Evolutionary conservation across 805 yeast species (phyloP).

Genomic region (Pichia sporocuriosa): DNA sequence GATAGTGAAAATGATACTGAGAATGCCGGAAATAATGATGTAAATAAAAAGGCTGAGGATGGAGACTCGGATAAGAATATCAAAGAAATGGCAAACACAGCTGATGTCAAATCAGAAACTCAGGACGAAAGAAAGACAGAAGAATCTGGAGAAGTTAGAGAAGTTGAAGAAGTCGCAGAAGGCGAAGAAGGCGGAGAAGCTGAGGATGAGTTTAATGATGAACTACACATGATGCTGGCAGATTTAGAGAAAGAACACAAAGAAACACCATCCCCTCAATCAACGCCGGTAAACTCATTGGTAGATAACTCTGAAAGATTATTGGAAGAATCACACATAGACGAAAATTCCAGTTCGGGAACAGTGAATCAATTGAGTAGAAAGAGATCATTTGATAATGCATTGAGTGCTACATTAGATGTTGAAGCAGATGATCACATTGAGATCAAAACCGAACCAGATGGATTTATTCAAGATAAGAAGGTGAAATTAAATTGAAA

Average conservation of each 20-base stretch:
- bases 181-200: background rate
- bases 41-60: background rate
- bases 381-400: too few species aligned
- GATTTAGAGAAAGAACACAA: constrained; percentile 6
- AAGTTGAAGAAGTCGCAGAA: background rate
- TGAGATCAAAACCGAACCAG: too few species aligned
- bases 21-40: background rate
- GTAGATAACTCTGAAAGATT: too few species aligned
- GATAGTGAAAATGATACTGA: background rate
- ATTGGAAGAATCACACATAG: too few species aligned
- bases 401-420: too few species aligned
- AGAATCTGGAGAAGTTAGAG: background rate
- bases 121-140: background rate
- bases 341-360: too few species aligned
- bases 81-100: background rate
- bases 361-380: too few species aligned
- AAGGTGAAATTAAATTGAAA: too few species aligned
- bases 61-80: too few species aligned
- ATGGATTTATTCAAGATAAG: too few species aligned
- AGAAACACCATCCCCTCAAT: background rate
- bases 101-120: background rate
- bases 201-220: constrained; percentile 5
- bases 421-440: too few species aligned
- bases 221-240: constrained; percentile 6
- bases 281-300: too few species aligned